Conservation (phyloP, 169 alveolate species). For the Perkinsus chesapeaki region DNA sequence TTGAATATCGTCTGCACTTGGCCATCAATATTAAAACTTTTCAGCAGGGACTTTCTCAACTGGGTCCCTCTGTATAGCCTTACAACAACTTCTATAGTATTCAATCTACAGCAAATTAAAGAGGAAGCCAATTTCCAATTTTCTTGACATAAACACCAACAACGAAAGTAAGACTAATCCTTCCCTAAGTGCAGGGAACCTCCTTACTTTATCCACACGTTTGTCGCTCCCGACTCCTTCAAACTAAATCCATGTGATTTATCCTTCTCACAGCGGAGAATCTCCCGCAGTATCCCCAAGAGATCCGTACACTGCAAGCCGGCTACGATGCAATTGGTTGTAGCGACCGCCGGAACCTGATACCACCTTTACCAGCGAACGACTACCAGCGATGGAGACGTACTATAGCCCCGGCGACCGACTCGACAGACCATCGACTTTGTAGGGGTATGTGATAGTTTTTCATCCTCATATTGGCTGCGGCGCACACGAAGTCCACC, state of each 20-base stretch:
- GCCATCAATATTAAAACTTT: too few species aligned
- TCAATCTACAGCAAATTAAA: too few species aligned
- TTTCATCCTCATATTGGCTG: constrained; percentile 71
- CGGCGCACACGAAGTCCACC: constrained; percentile 71
- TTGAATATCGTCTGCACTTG: too few species aligned
- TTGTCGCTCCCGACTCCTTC: background rate
- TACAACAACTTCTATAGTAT: too few species aligned
- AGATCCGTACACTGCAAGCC: constrained; percentile 55
- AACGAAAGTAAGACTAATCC: too few species aligned
- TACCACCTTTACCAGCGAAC: too few species aligned
- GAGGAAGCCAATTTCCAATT: too few species aligned
- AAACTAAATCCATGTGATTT: background rate
- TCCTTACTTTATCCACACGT: background rate
- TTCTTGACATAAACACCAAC: too few species aligned
- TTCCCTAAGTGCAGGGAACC: background rate
- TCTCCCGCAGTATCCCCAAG: background rate
- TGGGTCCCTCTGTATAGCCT: too few species aligned
- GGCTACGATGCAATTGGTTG: constrained; percentile 80
- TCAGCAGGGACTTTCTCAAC: too few species aligned
- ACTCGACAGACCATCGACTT: constrained; percentile 50
- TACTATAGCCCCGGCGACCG: constrained; percentile 83
- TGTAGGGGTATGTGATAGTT: constrained; percentile 61
- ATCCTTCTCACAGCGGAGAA: background rate
- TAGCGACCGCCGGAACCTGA: constrained; percentile 76
- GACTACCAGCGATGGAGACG: background rate